These are phyloP conservation scores for Leishmania major DNA, from an alignment of 208 protist genomes.

Conservation along the genomic window DNA sequence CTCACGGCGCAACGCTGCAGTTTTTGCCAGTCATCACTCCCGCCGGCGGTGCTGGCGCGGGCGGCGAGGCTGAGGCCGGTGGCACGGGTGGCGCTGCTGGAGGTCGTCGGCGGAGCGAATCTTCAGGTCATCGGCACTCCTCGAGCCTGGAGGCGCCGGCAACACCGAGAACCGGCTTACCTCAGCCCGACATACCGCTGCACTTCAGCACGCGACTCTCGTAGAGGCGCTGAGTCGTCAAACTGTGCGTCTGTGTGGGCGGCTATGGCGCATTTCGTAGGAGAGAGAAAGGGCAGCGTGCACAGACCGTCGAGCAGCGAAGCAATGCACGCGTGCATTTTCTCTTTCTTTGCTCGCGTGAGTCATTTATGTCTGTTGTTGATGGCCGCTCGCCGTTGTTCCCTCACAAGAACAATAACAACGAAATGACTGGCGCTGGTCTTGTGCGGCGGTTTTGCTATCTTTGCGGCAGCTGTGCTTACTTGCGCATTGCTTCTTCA, in stretches of 20 bases:
- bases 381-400: background rate
- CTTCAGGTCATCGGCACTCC: background rate
- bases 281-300: background rate
- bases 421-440: background rate
- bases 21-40: constrained; percentile 62
- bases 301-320: background rate
- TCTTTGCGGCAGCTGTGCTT: background rate
- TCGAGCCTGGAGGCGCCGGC: background rate
- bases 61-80: constrained; percentile 4
- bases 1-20: constrained; percentile 55
- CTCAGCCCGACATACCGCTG: background rate
- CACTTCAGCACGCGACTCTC: background rate
- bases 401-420: background rate
- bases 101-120: constrained; percentile 1
- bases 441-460: background rate
- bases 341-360: background rate
- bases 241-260: background rate
- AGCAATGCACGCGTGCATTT: background rate
- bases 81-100: background rate
- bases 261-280: background rate
- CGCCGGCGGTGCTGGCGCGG: constrained; percentile 7
- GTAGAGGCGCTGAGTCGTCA: background rate
- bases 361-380: background rate
- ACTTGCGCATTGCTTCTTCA: constrained; percentile 5
- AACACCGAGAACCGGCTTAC: background rate